Evolutionary conservation across 169 alveolate species (phyloP).

Genomic region (Cryptosporidium sp.): DNA sequence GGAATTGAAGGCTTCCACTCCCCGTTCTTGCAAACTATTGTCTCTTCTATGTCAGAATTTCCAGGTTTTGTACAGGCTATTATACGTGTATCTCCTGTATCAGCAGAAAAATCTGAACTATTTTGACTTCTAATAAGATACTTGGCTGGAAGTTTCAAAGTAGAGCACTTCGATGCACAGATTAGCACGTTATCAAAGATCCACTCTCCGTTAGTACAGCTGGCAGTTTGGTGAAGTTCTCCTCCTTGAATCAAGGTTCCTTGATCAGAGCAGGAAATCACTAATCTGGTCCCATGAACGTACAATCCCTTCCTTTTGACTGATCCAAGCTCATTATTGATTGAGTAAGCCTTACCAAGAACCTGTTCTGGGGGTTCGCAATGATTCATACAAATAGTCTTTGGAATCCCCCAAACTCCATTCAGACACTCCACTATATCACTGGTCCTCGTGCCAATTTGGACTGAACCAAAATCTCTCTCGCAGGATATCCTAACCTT

Average conservation of each 20-base stretch:
- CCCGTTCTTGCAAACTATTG: conserved; percentile 54
- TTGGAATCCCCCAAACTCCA: conserved; percentile 73
- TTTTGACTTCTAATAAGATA: conserved; percentile 29
- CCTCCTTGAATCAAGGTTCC: conserved; percentile 64
- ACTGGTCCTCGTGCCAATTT: conserved; percentile 30
- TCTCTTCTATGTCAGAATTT: conserved; percentile 38
- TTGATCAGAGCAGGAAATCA: conserved; percentile 59
- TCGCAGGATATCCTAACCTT: conserved; percentile 47
- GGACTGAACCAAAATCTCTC: conserved; percentile 34
- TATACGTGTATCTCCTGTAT: conserved; percentile 53
- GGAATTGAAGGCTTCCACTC: conserved; percentile 71
- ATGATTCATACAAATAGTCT: conserved; percentile 53
- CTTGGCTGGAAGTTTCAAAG: conserved; percentile 44
- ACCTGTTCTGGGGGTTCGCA: conserved; percentile 47
- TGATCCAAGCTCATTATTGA: not conserved
- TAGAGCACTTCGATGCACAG: conserved; percentile 62
- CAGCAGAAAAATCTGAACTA: conserved; percentile 26
- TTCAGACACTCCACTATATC: conserved; percentile 57
- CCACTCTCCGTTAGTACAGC: conserved; percentile 73
- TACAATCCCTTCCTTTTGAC: conserved; percentile 30
- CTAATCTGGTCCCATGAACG: conserved; percentile 43
- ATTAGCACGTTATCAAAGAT: conserved; percentile 58
- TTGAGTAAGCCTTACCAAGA: conserved; percentile 43
- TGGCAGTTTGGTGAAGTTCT: conserved; percentile 57
- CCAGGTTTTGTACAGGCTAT: conserved; percentile 41